Percentiles rank a stretch among this genome's conserved stretches.
phyloP scores from a whole-genome alignment of 768 basidiomycete genomes.

The Kondoa malvinella region DNA sequence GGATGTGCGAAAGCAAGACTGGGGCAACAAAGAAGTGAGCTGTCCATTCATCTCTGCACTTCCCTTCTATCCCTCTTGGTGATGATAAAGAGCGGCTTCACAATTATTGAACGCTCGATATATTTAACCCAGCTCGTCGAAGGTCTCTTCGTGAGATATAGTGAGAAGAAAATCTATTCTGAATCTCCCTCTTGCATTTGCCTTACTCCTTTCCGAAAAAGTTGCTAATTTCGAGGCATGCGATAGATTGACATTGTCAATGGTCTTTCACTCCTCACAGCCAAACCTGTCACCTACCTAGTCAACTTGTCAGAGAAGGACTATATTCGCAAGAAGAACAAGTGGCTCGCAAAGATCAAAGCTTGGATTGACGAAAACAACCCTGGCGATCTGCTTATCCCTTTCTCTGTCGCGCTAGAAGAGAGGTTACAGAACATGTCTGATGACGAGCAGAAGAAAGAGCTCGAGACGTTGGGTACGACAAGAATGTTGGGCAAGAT shows the following conservation, averaged over 20 bases:
- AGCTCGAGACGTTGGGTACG: constrained; percentile 59
- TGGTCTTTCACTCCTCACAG: constrained; percentile 71
- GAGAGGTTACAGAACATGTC: constrained; percentile 55
- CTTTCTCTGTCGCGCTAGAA: constrained; percentile 89
- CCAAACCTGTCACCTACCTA: constrained; percentile 93
- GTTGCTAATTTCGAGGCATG: constrained; percentile 4
- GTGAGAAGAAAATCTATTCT: constrained; percentile 42
- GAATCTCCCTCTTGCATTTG: constrained; percentile 30
- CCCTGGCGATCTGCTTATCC: constrained; percentile 85
- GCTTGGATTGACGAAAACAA: constrained; percentile 71
- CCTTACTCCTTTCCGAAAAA: constrained; percentile 2
- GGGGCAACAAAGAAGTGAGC: constrained; percentile 90
- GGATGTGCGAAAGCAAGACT: constrained; percentile 82
- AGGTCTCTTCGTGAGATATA: constrained; percentile 43
- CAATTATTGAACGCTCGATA: constrained; percentile 41
- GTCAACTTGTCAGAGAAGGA: constrained; percentile 92
- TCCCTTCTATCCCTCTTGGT: constrained; percentile 17
- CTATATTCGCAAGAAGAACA: constrained; percentile 94
- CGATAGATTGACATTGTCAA: constrained; percentile 76
- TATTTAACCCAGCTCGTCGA: constrained; percentile 83
- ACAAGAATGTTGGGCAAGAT: constrained; percentile 60
- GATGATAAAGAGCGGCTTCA: constrained; percentile 59
- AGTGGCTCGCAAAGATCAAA: constrained; percentile 44
- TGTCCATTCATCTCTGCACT: not conserved
- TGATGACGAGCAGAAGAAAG: constrained; percentile 45